phyloP scores from a whole-genome alignment of 2,329 filamentous ascomycete species.

The Penicillium sp. region DNA sequence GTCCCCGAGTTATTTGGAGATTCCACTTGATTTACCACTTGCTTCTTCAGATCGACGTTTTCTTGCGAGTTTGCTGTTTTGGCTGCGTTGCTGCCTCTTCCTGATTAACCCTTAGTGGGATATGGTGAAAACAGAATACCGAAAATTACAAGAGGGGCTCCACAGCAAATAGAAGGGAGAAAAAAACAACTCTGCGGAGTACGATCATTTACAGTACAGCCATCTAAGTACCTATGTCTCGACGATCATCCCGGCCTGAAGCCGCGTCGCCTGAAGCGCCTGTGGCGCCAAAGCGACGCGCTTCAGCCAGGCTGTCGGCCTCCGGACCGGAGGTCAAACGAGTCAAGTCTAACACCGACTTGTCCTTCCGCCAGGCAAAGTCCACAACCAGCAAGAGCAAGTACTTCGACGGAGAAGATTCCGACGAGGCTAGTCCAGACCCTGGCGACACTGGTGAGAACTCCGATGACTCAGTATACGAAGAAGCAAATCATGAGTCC shows the following conservation, averaged over 20 bases:
- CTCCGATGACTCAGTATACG: constrained; percentile 53
- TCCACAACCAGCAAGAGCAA: constrained; percentile 50
- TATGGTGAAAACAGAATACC: background rate
- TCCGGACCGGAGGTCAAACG: constrained; percentile 31
- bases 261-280: constrained; percentile 31
- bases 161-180: background rate
- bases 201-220: background rate
- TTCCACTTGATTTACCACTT: background rate
- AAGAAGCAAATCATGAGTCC: constrained; percentile 14
- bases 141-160: background rate
- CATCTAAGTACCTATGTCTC: constrained; percentile 32
- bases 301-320: constrained; percentile 32
- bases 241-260: constrained; percentile 39
- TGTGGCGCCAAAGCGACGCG: constrained; percentile 35
- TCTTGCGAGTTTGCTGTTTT: background rate
- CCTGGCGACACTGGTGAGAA: constrained; percentile 74
- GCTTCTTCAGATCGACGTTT: background rate
- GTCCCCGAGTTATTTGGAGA: background rate
- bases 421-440: constrained; percentile 33
- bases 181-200: background rate
- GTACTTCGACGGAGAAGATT: constrained; percentile 47
- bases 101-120: background rate
- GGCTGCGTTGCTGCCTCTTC: background rate
- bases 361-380: constrained; percentile 22
- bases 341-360: constrained; percentile 28